Evolutionary conservation across 2,329 filamentous ascomycete genomes (phyloP).

Genomic region (Fusarium phyllophilum): DNA sequence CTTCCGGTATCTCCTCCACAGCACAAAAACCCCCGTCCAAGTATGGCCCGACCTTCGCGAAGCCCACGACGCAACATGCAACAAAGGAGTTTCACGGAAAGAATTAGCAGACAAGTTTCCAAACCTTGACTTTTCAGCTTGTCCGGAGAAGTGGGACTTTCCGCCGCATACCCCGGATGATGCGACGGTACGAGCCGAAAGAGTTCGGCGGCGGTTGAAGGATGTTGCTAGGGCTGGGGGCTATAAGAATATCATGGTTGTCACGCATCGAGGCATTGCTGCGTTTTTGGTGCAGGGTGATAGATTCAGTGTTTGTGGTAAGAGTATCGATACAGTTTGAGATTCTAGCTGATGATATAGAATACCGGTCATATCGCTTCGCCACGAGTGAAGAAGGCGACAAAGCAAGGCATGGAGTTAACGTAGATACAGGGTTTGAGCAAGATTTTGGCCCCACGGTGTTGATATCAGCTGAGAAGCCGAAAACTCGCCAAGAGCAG

Average conservation of each 20-base stretch:
- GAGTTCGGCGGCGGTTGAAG: constrained; percentile 24
- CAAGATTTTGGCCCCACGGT: constrained; percentile 38
- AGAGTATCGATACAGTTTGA: fast-evolving
- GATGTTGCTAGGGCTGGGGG: constrained; percentile 1
- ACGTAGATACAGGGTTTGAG: constrained; percentile 19
- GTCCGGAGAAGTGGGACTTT: constrained; percentile 34
- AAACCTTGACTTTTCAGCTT: constrained; percentile 32
- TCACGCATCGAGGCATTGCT: constrained; percentile 36
- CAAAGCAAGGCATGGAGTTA: constrained; percentile 5
- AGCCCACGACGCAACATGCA: constrained; percentile 40
- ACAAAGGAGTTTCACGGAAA: constrained; percentile 30
- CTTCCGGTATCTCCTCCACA: constrained; percentile 19
- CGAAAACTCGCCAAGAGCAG: not conserved
- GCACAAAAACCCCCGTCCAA: constrained; percentile 9
- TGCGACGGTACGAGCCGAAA: constrained; percentile 33
- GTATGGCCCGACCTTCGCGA: constrained; percentile 41
- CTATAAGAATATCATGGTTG: constrained; percentile 32
- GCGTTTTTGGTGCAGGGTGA: constrained; percentile 35
- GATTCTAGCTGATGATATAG: not conserved
- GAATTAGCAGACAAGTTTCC: constrained; percentile 31
- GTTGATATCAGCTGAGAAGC: constrained; percentile 6
- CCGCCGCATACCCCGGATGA: constrained; percentile 17
- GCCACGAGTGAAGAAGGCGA: constrained; percentile 7
- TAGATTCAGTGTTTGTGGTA: constrained; percentile 36
- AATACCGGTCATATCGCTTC: constrained; percentile 32